These are phyloP conservation scores for Cystoderma amianthinum DNA, from an alignment of 768 basidiomycete species.

Conservation along the genomic window DNA sequence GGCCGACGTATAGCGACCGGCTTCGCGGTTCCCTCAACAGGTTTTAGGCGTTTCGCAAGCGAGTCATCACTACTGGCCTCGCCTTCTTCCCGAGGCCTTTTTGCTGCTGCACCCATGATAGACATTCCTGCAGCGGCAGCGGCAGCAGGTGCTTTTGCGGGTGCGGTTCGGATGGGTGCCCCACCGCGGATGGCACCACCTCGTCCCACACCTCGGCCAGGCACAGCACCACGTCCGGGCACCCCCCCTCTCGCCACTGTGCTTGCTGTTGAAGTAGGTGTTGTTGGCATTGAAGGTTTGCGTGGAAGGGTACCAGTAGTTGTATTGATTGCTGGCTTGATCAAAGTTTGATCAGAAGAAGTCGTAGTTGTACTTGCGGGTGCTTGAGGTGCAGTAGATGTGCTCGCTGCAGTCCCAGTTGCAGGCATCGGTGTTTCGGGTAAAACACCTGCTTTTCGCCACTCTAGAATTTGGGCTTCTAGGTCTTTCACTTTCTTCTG, in stretches of 20 bases:
- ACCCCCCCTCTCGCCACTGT: slow-evolving; percentile 25
- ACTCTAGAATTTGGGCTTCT: slow-evolving; percentile 54
- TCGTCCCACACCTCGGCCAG: slow-evolving; percentile 9
- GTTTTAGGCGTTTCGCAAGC: slow-evolving; percentile 62
- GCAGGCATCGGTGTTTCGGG: slow-evolving; percentile 21
- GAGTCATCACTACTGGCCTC: slow-evolving; percentile 41
- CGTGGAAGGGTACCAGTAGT: slow-evolving; percentile 19
- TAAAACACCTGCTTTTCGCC: slow-evolving; percentile 42
- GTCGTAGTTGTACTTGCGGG: slow-evolving; percentile 1
- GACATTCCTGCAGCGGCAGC: slow-evolving; percentile 36
- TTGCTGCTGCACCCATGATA: slow-evolving; percentile 59
- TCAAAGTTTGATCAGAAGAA: slow-evolving; percentile 3
- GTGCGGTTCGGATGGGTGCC: slow-evolving; percentile 12
- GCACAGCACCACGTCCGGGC: slow-evolving; percentile 16
- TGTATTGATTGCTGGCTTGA: slow-evolving; percentile 12
- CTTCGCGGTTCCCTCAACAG: slow-evolving; percentile 29
- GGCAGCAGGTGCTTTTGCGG: slow-evolving; percentile 10
- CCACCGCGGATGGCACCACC: slow-evolving; percentile 10
- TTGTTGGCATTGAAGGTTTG: slow-evolving; percentile 19
- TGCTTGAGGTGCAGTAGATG: slow-evolving; percentile 8
- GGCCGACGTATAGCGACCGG: slow-evolving; percentile 12
- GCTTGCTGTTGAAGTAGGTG: slow-evolving; percentile 12
- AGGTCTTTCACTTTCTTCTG: slow-evolving; percentile 62
- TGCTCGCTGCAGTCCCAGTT: slow-evolving; percentile 4
- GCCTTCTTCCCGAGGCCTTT: slow-evolving; percentile 57